A percentile compares a stretch with the other conserved stretches of the same genome.
phyloP scores from a whole-genome alignment of 139 green algal genomes.

The Volvox reticuliferus region DNA sequence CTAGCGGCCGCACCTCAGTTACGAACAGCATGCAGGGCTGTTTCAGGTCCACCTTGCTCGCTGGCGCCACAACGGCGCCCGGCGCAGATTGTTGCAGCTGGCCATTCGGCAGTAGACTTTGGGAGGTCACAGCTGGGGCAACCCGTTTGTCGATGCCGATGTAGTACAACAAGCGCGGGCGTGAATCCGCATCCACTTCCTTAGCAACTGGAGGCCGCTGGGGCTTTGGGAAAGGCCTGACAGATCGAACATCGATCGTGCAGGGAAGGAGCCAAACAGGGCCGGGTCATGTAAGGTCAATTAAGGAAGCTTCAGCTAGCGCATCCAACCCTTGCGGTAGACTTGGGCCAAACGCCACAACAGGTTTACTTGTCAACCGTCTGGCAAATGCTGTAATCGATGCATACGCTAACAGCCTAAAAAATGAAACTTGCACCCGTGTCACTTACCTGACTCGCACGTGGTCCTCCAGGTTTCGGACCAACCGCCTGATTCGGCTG shows the following conservation, averaged over 20 bases:
- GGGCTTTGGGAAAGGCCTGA: conserved; percentile 35
- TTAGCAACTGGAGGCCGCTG: not conserved
- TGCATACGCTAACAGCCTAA: too few relatives aligned
- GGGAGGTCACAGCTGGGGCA: conserved; percentile 62
- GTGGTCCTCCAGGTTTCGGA: conserved; percentile 76
- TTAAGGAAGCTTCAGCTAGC: too few relatives aligned
- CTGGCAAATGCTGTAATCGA: too few relatives aligned
- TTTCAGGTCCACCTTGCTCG: conserved; percentile 38
- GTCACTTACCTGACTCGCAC: conserved; percentile 60
- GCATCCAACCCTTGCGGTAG: too few relatives aligned
- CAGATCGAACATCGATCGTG: too few relatives aligned
- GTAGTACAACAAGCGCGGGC: conserved; percentile 46
- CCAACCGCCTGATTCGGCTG: conserved; percentile 85
- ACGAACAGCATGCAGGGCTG: conserved; percentile 30
- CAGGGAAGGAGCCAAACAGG: too few relatives aligned
- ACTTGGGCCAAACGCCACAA: too few relatives aligned
- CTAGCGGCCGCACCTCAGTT: conserved; percentile 15
- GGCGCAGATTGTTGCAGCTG: conserved; percentile 47
- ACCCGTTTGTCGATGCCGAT: conserved; percentile 53
- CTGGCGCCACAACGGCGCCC: conserved; percentile 22
- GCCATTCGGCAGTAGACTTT: conserved; percentile 76
- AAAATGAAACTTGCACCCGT: too few relatives aligned
- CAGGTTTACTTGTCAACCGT: too few relatives aligned
- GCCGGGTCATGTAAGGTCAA: too few relatives aligned
- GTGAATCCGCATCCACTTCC: not conserved